A percentile compares a stretch with the other conserved stretches of the same genome.
Conservation (phyloP, 345 rosid species). For the Sonneratia caseolaris region DNA sequence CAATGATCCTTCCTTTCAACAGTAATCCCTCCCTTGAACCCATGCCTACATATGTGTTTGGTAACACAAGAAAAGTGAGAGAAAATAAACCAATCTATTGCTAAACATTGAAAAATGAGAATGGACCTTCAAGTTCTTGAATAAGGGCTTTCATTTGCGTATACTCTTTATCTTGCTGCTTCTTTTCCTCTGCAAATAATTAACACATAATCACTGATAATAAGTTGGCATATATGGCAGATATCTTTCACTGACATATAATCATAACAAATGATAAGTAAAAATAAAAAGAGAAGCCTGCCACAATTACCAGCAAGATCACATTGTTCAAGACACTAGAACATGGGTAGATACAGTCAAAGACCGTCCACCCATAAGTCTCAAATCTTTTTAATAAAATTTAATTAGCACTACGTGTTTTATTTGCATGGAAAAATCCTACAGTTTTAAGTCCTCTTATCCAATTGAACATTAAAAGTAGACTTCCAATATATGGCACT, state of each 20-base stretch:
- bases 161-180: constrained; percentile 46
- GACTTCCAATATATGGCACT: background rate
- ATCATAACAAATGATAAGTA: background rate
- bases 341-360: background rate
- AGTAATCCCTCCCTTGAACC: background rate
- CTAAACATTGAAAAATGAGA: constrained; percentile 8
- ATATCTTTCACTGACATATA: background rate
- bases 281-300: background rate
- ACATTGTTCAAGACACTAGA: background rate
- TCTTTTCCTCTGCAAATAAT: constrained; percentile 46
- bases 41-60: background rate
- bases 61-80: background rate
- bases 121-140: constrained; percentile 61
- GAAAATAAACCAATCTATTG: background rate
- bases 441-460: background rate
- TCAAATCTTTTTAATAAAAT: background rate
- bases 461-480: background rate
- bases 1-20: background rate
- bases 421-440: background rate
- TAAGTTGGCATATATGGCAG: background rate
- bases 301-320: background rate
- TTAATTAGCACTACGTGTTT: background rate
- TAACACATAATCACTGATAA: constrained; percentile 11
- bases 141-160: constrained; percentile 58
- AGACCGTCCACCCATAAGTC: background rate